Evolutionary conservation across 2,329 filamentous ascomycete genomes (phyloP).

Genomic region (Talaromyces sp.): DNA sequence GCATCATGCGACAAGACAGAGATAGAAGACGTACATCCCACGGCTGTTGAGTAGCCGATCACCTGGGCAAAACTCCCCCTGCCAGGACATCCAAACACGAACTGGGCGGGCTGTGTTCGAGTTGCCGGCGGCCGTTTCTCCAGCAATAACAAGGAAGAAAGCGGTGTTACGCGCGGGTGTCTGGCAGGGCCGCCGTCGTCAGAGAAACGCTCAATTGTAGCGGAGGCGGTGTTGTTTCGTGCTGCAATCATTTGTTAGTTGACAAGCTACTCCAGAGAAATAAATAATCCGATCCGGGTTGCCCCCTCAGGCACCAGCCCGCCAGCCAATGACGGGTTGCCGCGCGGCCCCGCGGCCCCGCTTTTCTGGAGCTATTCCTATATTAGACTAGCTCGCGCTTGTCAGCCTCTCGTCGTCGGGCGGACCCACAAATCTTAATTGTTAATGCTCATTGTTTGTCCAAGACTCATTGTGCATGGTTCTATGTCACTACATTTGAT

Average conservation of each 20-base stretch:
- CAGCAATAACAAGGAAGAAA: constrained; percentile 15
- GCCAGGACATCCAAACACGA: constrained; percentile 12
- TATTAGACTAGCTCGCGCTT: neutral
- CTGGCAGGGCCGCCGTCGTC: constrained; percentile 32
- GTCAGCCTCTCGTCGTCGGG: neutral
- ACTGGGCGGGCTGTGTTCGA: neutral
- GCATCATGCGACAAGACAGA: neutral
- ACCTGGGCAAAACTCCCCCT: constrained; percentile 10
- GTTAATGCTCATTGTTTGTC: neutral
- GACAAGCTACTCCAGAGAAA: neutral
- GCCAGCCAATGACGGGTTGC: neutral
- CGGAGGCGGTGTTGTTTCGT: neutral
- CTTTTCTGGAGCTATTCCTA: neutral
- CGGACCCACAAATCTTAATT: neutral
- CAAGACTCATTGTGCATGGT: neutral
- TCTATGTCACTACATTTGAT: neutral
- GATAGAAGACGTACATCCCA: neutral
- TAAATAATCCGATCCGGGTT: neutral
- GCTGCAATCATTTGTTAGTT: neutral
- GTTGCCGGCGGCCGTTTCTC: neutral
- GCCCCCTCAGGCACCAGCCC: neutral
- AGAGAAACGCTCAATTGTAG: constrained; percentile 23
- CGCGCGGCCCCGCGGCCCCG: neutral
- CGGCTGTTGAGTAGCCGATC: neutral
- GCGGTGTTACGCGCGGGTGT: constrained; percentile 18